Conservation (phyloP, 2,329 filamentous ascomycete genomes). For the Aspergillus sojae region DNA sequence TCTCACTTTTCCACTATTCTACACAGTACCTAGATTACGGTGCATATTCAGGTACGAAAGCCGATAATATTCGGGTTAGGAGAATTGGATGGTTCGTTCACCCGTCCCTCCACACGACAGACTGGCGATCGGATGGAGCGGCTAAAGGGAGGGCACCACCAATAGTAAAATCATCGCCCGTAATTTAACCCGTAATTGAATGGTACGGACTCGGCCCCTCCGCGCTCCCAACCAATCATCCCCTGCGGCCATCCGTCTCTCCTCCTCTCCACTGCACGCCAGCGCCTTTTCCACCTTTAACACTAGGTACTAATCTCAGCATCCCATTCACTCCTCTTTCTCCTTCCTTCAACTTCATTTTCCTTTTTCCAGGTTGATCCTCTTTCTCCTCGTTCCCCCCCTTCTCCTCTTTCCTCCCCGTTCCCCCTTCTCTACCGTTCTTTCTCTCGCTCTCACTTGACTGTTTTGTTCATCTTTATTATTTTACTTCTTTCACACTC, state of each 20-base stretch:
- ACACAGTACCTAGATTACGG: not conserved
- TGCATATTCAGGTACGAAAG: not conserved
- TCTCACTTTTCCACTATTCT: not conserved
- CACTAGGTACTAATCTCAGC: slow-evolving; percentile 9
- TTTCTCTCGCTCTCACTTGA: slow-evolving; percentile 17
- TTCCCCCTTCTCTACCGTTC: slow-evolving; percentile 15
- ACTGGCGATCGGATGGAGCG: slow-evolving; percentile 5
- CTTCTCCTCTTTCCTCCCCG: slow-evolving; percentile 13
- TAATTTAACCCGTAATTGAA: slow-evolving; percentile 6
- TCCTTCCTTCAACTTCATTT: slow-evolving; percentile 23
- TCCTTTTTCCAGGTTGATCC: slow-evolving; percentile 21
- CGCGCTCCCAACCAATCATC: slow-evolving; percentile 14
- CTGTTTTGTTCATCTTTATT: slow-evolving; percentile 13
- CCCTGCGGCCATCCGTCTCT: slow-evolving; percentile 16
- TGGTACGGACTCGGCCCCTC: not conserved
- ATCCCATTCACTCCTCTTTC: slow-evolving; percentile 15
- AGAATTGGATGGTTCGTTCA: not conserved
- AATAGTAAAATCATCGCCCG: not conserved
- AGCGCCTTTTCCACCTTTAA: slow-evolving; percentile 11
- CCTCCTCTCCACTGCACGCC: slow-evolving; percentile 13
- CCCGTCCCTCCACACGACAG: slow-evolving; percentile 1
- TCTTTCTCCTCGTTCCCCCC: slow-evolving; percentile 15
- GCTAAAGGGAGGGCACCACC: slow-evolving; percentile 8
- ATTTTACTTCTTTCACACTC: slow-evolving; percentile 10
- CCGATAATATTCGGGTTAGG: not conserved